Conservation (phyloP, 768 basidiomycete species). For the Pisolithus sp. region DNA sequence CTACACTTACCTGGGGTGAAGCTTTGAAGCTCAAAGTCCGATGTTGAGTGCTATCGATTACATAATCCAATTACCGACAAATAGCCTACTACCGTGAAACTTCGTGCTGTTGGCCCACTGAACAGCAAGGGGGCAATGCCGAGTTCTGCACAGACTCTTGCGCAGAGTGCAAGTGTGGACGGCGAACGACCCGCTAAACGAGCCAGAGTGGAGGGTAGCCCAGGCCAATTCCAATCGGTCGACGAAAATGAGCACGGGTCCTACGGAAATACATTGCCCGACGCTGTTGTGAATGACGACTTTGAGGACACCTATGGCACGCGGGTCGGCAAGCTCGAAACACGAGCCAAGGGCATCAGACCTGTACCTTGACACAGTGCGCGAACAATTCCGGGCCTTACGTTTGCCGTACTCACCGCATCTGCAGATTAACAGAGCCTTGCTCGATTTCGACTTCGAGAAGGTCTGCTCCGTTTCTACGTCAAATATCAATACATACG, state of each 20-base stretch:
- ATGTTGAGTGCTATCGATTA: not conserved
- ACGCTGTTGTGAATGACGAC: slow-evolving; percentile 16
- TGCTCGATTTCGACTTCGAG: slow-evolving; percentile 98
- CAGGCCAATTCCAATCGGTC: slow-evolving; percentile 14
- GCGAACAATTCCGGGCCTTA: slow-evolving; percentile 24
- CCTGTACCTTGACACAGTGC: slow-evolving; percentile 89
- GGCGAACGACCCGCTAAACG: slow-evolving; percentile 27
- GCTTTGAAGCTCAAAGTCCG: too few species aligned
- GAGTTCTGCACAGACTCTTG: slow-evolving; percentile 4
- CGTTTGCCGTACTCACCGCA: slow-evolving; percentile 13
- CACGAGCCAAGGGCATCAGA: slow-evolving; percentile 55
- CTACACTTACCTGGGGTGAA: not conserved
- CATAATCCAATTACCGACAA: not conserved
- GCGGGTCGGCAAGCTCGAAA: slow-evolving; percentile 17
- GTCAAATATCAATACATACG: slow-evolving; percentile 96
- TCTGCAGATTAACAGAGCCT: slow-evolving; percentile 77
- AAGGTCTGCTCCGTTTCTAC: slow-evolving; percentile 96
- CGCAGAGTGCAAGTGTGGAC: slow-evolving; percentile 4
- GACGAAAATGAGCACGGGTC: slow-evolving; percentile 16
- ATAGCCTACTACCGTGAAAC: not conserved
- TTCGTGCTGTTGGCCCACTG: not conserved
- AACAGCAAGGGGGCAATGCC: slow-evolving; percentile 10
- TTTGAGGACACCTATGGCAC: slow-evolving; percentile 22
- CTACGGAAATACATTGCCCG: slow-evolving; percentile 26
- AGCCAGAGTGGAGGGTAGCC: slow-evolving; percentile 15